Evolutionary conservation across 345 rosid genomes (phyloP).

Genomic region (Arabidopsis thaliana): DNA sequence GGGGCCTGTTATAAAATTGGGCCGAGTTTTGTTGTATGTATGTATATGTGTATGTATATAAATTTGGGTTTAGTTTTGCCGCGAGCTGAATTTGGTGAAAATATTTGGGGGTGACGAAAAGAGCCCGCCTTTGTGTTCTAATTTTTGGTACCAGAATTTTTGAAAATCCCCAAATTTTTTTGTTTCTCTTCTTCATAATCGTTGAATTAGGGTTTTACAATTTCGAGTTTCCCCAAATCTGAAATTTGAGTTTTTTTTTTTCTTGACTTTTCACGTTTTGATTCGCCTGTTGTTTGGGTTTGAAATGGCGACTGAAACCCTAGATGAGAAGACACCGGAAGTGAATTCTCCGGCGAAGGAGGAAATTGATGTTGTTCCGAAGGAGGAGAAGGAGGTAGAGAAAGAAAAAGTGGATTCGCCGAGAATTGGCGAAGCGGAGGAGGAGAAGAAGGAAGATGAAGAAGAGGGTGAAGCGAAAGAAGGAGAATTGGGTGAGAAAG

Average conservation of each 20-base stretch:
- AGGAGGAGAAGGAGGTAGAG: slow-evolving; percentile 33
- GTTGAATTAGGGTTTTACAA: slow-evolving; percentile 39
- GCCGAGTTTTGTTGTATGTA: slow-evolving; percentile 1
- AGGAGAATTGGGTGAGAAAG: slow-evolving; percentile 6
- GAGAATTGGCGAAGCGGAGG: slow-evolving; percentile 27
- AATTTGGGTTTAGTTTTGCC: slow-evolving; percentile 36
- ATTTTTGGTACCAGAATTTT: slow-evolving; percentile 38
- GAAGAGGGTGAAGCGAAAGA: slow-evolving; percentile 28
- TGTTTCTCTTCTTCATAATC: slow-evolving; percentile 27
- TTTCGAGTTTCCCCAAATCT: neutral
- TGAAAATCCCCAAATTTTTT: slow-evolving; percentile 32
- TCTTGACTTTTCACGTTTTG: neutral
- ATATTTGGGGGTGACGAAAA: neutral
- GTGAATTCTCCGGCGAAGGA: slow-evolving; percentile 49
- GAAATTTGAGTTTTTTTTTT: slow-evolving; percentile 33
- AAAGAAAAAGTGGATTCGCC: slow-evolving; percentile 23
- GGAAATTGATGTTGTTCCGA: neutral
- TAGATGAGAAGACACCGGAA: slow-evolving; percentile 60
- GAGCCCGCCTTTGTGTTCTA: slow-evolving; percentile 43
- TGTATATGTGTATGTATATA: slow-evolving; percentile 30
- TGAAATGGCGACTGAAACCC: slow-evolving; percentile 70
- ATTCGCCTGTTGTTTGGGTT: slow-evolving; percentile 16
- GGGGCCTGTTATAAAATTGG: slow-evolving; percentile 11
- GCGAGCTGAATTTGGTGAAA: slow-evolving; percentile 39
- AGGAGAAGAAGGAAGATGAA: slow-evolving; percentile 35